Evolutionary conservation across 225 moss, liverwort and hornwort genomes (phyloP), one percentile per base, ranked within the genome.

Genomic region (Asterella californica): DNA sequence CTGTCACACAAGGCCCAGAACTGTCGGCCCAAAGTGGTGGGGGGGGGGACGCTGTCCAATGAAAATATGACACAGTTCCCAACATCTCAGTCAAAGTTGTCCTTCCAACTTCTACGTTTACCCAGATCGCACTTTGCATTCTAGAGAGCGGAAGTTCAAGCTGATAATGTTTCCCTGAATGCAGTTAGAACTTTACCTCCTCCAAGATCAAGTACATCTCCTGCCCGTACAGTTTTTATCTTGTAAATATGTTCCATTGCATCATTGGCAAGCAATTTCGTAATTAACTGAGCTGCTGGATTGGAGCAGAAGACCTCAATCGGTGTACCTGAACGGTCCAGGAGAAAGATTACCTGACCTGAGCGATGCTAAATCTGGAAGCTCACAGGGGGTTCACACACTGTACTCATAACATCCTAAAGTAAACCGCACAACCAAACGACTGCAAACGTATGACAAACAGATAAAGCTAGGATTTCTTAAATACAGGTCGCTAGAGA

Each of bases 291-390:
- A 45, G 94, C 90, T 76, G 96, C 96, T 30, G 96, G 94, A 74
- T 96, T 96, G 79, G 96, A 96, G 57, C 96, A 96, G 83, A 87
- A 94, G 29, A 96, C 79, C 81, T 91, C 86, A 76, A 93, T 69
- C 49, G 86, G 88, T 47, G 14, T 79, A 63, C 85, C 94, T 94
- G 87, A 55, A 74, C 4, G 21, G 34, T 79, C 76, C 71, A 25
- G 37, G 15, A 78, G 49, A 59, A 9, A 76, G 59, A 37, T 55
- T 52, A 34, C 34, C 2, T 24, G 52, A 46, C 53, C 21, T 30
- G 67, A 19, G 8, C 53, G 2, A 53, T 52, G 53, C 15, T 53
- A 33, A 74, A 74, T 10, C 17, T 52, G 12, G 15, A 30, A 70
- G 1, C 34, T 19, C 22, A 30, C 52, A 74, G 53, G 15, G 46